A percentile compares a stretch with the other conserved stretches of the same genome.
Evolutionary conservation across 140 eudicot species (phyloP).

Genomic region (Bidens hawaiensis): DNA sequence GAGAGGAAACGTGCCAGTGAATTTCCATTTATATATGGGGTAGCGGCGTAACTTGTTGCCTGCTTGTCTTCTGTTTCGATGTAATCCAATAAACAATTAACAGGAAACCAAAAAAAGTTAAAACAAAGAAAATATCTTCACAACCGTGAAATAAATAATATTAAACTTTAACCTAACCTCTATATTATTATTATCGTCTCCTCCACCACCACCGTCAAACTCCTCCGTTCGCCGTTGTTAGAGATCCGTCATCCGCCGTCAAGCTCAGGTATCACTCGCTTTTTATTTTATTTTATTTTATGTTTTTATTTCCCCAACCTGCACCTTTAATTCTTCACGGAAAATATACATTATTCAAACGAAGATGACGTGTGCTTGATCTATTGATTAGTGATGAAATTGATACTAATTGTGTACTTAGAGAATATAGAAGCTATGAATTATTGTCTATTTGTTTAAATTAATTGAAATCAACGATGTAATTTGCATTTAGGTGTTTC

Average conservation of each 20-base stretch:
- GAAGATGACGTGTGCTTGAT: not conserved
- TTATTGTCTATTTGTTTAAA: not conserved
- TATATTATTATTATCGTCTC: not conserved
- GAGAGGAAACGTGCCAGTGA: no score
- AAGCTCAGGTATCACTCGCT: not conserved
- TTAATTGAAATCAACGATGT: not conserved
- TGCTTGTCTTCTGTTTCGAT: no score
- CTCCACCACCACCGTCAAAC: not conserved
- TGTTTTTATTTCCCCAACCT: not conserved
- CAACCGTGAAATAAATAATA: not conserved
- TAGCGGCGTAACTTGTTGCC: no score
- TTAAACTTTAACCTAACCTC: conserved; percentile 20
- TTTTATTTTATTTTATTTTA: no score
- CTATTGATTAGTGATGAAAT: not conserved
- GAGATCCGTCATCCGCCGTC: conserved; percentile 7
- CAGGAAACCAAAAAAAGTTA: no score
- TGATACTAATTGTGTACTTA: not conserved
- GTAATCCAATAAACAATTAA: no score
- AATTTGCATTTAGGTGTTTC: not conserved
- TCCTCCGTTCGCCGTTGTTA: no score
- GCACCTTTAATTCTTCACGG: not conserved
- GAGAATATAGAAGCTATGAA: not conserved
- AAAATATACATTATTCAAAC: not conserved
- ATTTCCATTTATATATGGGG: no score
- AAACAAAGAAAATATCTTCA: not conserved